Percentiles rank a stretch among this genome's conserved stretches.
Evolutionary conservation across 2,329 filamentous ascomycete genomes (phyloP).

Genomic region (Cyanodermella asteris): DNA sequence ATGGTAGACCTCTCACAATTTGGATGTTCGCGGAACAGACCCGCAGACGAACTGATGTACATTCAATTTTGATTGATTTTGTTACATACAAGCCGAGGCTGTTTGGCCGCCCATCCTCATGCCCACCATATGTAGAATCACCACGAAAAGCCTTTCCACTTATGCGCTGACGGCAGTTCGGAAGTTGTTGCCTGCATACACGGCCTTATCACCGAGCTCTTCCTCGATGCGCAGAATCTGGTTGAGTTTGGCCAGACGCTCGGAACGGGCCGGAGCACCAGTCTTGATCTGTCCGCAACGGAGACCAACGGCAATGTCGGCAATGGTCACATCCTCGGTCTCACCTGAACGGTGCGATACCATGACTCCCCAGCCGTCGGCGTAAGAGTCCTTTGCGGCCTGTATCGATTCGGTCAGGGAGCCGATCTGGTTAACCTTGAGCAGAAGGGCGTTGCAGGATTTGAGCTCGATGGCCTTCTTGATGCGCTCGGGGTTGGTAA

Average conservation of each 20-base stretch:
- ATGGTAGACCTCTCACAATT: no score
- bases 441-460: slow-evolving; percentile 90
- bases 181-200: slow-evolving; percentile 88
- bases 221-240: slow-evolving; percentile 99
- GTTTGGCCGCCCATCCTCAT: slow-evolving; percentile 9
- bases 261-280: slow-evolving; percentile 82
- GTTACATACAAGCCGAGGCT: background rate
- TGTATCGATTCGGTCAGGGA: slow-evolving; percentile 97
- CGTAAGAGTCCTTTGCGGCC: slow-evolving; percentile 95
- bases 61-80: no score
- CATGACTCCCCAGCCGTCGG: slow-evolving; percentile 90
- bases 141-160: no score
- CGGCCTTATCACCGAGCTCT: slow-evolving; percentile 76
- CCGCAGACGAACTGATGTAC: no score
- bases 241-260: slow-evolving; percentile 99
- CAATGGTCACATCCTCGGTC: slow-evolving; percentile 98
- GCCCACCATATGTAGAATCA: no score
- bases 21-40: no score
- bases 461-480: slow-evolving; percentile 99
- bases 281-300: slow-evolving; percentile 98
- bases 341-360: slow-evolving; percentile 97
- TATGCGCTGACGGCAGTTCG: slow-evolving; percentile 76
- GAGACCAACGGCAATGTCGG: slow-evolving; percentile 92
- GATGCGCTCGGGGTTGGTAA: slow-evolving; percentile 97
- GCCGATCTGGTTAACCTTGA: slow-evolving; percentile 99